Percentiles rank a stretch among this genome's conserved stretches.
phyloP scores from a whole-genome alignment of 2,329 filamentous ascomycete species.

The Neoarthrinium moseri region DNA sequence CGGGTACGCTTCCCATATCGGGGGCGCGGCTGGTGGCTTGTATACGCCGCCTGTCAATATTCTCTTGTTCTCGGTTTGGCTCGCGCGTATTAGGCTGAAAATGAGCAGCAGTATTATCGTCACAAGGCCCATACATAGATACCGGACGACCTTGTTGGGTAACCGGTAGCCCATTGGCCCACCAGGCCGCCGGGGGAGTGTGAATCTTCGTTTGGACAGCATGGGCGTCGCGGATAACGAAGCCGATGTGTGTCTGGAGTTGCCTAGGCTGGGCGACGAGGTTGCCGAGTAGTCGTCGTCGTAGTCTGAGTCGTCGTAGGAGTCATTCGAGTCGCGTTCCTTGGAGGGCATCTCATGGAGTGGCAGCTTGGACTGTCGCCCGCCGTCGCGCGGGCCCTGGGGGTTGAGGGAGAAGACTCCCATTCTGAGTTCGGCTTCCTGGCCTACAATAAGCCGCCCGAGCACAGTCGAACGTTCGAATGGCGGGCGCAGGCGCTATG shows the following conservation, averaged over 20 bases:
- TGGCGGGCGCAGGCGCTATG: too few relatives aligned
- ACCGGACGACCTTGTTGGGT: constrained; percentile 73
- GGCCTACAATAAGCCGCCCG: too few relatives aligned
- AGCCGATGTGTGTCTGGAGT: constrained; percentile 54
- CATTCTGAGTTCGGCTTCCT: constrained; percentile 39
- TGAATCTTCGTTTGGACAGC: constrained; percentile 37
- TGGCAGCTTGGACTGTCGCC: constrained; percentile 41
- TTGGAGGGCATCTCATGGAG: constrained; percentile 50
- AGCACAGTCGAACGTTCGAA: too few relatives aligned
- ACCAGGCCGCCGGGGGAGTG: constrained; percentile 28
- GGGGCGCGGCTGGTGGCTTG: constrained; percentile 56
- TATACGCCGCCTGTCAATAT: constrained; percentile 52
- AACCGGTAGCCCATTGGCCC: constrained; percentile 55
- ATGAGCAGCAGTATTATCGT: constrained; percentile 74
- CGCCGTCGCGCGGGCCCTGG: constrained; percentile 45
- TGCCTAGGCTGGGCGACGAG: constrained; percentile 44
- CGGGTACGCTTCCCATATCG: constrained; percentile 79
- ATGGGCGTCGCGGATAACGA: constrained; percentile 42
- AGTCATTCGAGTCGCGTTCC: constrained; percentile 51
- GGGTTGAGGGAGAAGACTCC: constrained; percentile 45
- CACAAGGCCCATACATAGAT: constrained; percentile 71
- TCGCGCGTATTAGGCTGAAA: constrained; percentile 70
- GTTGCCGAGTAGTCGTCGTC: constrained; percentile 38
- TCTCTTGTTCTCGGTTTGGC: constrained; percentile 65
- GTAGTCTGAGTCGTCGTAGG: constrained; percentile 41